These are phyloP conservation scores for Xylariaceae sp. DNA, from an alignment of 2,329 filamentous ascomycete species.

Conservation along the genomic window DNA sequence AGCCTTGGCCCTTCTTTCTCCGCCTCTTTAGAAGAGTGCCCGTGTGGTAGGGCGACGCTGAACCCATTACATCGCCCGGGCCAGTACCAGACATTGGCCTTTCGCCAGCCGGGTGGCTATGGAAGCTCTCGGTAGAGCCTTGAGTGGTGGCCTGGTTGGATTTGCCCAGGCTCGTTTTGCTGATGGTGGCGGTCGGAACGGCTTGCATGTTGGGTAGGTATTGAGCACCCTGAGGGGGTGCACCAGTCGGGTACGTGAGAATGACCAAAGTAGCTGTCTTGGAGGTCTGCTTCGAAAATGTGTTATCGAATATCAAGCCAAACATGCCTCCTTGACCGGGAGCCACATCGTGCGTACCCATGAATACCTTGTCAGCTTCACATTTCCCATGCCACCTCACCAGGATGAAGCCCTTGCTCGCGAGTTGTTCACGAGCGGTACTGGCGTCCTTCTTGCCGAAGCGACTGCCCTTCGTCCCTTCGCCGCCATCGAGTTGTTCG, in stretches of 20 bases:
- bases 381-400: slow-evolving; percentile 90
- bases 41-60: slow-evolving; percentile 61
- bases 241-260: slow-evolving; percentile 83
- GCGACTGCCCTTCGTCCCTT: slow-evolving; percentile 33
- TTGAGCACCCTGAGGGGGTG: slow-evolving; percentile 67
- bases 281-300: slow-evolving; percentile 90
- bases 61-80: slow-evolving; percentile 43
- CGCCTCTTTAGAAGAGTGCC: slow-evolving; percentile 84
- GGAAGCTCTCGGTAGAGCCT: slow-evolving; percentile 57
- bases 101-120: slow-evolving; percentile 41
- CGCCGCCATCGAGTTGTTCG: slow-evolving; percentile 38
- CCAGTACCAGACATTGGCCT: slow-evolving; percentile 47
- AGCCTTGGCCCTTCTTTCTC: slow-evolving; percentile 89
- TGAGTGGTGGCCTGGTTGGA: slow-evolving; percentile 43
- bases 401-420: slow-evolving; percentile 61
- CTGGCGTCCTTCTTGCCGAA: slow-evolving; percentile 52
- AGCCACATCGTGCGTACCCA: slow-evolving; percentile 78
- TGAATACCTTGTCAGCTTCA: slow-evolving; percentile 90
- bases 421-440: slow-evolving; percentile 57
- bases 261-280: slow-evolving; percentile 95
- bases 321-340: slow-evolving; percentile 81
- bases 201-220: slow-evolving; percentile 58
- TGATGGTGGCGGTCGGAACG: slow-evolving; percentile 32
- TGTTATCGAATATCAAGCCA: slow-evolving; percentile 96
- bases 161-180: slow-evolving; percentile 49